Conservation (phyloP, 108 stramenopile species). For the Skeletonema grethae region DNA sequence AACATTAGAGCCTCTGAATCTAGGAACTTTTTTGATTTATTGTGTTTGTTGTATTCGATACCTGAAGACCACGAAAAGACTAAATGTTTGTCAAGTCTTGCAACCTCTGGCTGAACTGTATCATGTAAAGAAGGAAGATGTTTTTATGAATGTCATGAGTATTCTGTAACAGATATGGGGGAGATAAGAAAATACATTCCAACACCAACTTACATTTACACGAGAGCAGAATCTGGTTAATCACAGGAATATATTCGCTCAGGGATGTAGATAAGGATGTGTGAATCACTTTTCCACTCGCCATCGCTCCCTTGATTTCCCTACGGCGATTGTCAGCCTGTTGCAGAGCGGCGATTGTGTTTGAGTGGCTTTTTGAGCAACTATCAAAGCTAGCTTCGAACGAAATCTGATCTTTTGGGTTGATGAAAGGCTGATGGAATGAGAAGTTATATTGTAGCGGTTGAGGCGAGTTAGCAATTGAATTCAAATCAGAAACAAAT, state of each 20-base stretch:
- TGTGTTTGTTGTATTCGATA: slow-evolving; percentile 58
- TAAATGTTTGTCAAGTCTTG: slow-evolving; percentile 44
- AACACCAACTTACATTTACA: slow-evolving; percentile 86
- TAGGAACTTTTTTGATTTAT: slow-evolving; percentile 46
- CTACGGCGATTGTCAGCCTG: slow-evolving; percentile 40
- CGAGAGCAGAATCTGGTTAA: slow-evolving; percentile 78
- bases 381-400: slow-evolving; percentile 72
- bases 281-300: slow-evolving; percentile 31
- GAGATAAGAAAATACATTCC: neutral
- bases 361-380: slow-evolving; percentile 34
- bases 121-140: neutral
- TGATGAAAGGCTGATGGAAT: slow-evolving; percentile 26
- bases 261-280: slow-evolving; percentile 26
- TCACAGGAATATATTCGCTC: slow-evolving; percentile 57
- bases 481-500: neutral
- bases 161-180: too few relatives aligned
- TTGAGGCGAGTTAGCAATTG: neutral
- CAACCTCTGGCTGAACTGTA: slow-evolving; percentile 10
- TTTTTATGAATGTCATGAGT: neutral
- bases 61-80: slow-evolving; percentile 82
- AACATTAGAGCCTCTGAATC: slow-evolving; percentile 89
- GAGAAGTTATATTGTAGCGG: neutral
- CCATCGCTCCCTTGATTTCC: slow-evolving; percentile 38
- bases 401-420: slow-evolving; percentile 52
- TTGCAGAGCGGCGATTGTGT: slow-evolving; percentile 23